These are phyloP conservation scores for Coffea canephora DNA, from an alignment of 257 asterid species.

Conservation along the genomic window DNA sequence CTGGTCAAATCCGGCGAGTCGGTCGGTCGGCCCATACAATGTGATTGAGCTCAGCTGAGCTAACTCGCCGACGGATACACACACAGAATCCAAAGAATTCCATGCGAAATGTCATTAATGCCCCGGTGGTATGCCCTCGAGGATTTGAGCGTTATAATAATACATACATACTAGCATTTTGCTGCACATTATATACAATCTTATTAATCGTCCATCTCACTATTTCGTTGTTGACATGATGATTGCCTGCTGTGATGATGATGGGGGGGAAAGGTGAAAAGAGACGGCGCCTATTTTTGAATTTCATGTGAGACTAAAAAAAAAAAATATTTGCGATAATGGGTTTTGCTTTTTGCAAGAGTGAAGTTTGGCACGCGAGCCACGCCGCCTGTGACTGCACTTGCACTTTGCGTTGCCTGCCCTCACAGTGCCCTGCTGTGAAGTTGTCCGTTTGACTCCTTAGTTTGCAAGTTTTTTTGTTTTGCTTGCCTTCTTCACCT, in stretches of 20 bases:
- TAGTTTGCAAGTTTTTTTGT: not conserved
- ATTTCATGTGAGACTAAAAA: not conserved
- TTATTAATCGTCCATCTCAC: too few relatives aligned
- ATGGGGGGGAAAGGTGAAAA: not conserved
- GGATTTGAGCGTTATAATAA: not conserved
- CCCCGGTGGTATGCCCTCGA: not conserved
- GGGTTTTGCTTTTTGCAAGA: constrained; percentile 11
- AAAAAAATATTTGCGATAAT: constrained; percentile 8
- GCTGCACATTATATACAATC: too few relatives aligned
- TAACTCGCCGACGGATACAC: not conserved
- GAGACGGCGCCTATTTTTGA: not conserved
- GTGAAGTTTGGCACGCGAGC: constrained; percentile 13
- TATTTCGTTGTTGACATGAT: too few relatives aligned
- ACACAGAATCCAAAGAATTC: not conserved
- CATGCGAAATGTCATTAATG: not conserved
- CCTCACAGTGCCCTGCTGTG: not conserved
- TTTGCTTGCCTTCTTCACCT: not conserved
- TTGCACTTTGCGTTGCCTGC: not conserved
- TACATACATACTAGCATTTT: too few relatives aligned
- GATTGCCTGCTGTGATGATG: too few relatives aligned
- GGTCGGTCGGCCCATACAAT: not conserved
- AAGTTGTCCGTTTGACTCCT: not conserved
- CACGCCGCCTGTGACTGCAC: constrained; percentile 25
- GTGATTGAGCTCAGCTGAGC: not conserved
- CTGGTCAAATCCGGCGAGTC: constrained; percentile 21